Base-by-base conservation (phyloP, 2,329 filamentous ascomycete genomes). In the Gaeumannomyces tritici region DNA sequence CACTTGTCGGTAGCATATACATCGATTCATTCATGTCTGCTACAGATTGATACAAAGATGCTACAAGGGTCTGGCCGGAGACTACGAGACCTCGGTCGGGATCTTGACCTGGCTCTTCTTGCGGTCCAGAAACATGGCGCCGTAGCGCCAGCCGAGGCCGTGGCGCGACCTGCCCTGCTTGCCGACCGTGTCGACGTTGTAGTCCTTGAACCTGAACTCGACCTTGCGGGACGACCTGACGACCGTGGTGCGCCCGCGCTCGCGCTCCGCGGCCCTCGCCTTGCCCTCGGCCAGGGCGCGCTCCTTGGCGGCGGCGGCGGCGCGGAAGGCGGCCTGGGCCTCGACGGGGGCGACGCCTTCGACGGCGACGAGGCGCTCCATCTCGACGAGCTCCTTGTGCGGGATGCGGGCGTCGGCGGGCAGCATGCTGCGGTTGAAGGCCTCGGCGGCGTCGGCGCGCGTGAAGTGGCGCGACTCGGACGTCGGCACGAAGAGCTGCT, bases 31-130 rank as follows among this genome's bases (percentile, higher is more conserved):
- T 18, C 21, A 21, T n/a, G 5, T 51, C 18, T 51, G n/a, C 42
- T 51, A 51, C 42, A 35, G 42, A 18, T 42, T 42, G 28, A 28
- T n/a, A n/a, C n/a, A n/a, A n/a, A n/a, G n/a, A n/a, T n/a, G n/a
- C n/a, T n/a, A n/a, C n/a, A n/a, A n/a, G n/a, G n/a, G n/a, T n/a
- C 55, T 28, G 12, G 24, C 26, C 55, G 13, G 18, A 8, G 33
- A 18, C 47, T 67, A 84, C 64, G 80, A 82, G 62, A 88, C 84
- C 61, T 78, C 81, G 47, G 82, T 87, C 27, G 87, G 86, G 70
- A 89, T 89, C 80, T 89, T 89, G 75, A 87, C 74, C 70, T 82
- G 70, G n/a, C 83, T 86, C 67, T 80, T 83, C 74, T 80, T 83
- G 63, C 87, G 80, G 70, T 89, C 87, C 69, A 83, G 78, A 65